These are phyloP conservation scores for Cryptosporidium viatorum DNA, from an alignment of 169 alveolate species.

Conservation along the genomic window DNA sequence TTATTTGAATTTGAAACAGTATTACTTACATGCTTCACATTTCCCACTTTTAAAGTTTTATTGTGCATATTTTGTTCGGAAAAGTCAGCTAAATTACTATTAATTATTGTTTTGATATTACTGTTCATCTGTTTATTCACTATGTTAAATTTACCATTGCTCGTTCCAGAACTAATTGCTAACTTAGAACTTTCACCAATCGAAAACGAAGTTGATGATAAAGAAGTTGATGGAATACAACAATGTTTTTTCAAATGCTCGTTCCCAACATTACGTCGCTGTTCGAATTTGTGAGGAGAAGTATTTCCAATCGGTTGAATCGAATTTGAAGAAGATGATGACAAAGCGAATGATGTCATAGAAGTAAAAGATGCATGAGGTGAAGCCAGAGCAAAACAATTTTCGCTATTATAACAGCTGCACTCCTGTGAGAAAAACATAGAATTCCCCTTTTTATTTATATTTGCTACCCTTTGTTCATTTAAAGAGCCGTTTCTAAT, in stretches of 20 bases:
- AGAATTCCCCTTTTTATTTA: not conserved
- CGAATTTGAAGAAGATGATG: conserved; percentile 36
- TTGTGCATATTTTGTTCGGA: not conserved
- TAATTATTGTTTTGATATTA: not conserved
- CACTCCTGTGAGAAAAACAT: conserved; percentile 27
- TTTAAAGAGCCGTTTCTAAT: conserved; percentile 1
- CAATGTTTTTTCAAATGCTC: conserved; percentile 37
- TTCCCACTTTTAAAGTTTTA: not conserved
- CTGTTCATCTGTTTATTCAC: not conserved
- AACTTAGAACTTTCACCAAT: conserved; percentile 11
- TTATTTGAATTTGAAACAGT: not conserved
- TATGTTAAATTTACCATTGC: not conserved
- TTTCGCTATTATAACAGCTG: conserved; percentile 62
- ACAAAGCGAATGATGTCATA: conserved; percentile 50
- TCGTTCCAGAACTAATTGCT: not conserved
- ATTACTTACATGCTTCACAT: not conserved
- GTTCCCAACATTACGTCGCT: conserved; percentile 7
- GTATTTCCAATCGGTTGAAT: conserved; percentile 18
- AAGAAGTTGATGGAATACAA: conserved; percentile 59
- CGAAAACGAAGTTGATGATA: conserved; percentile 50
- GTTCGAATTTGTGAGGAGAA: conserved; percentile 7
- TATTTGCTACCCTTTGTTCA: not conserved
- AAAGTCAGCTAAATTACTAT: not conserved
- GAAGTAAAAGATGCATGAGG: conserved; percentile 29
- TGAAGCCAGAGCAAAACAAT: conserved; percentile 19